Conservation (phyloP, 139 green algal species). For the Spirogloea muscicola region DNA sequence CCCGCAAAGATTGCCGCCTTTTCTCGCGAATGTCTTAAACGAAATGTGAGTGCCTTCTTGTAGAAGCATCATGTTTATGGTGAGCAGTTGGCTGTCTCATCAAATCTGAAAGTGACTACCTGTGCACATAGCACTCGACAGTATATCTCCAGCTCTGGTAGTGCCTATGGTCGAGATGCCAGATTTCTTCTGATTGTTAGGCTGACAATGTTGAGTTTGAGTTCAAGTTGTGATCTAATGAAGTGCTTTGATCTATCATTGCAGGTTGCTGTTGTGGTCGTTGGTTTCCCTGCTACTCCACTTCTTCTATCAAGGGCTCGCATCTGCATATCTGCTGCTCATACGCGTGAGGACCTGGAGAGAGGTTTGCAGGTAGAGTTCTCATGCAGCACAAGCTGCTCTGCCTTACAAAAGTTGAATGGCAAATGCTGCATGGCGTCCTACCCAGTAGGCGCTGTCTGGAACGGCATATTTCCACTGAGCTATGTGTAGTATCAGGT, state of each 20-base stretch:
- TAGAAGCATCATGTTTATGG: background rate
- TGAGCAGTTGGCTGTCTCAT: background rate
- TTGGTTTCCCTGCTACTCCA: conserved; percentile 93
- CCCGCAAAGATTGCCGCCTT: conserved; percentile 75
- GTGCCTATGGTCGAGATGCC: too few relatives aligned
- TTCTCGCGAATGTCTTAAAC: conserved; percentile 67
- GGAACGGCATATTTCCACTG: background rate
- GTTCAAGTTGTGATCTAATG: background rate
- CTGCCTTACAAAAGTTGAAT: too few relatives aligned
- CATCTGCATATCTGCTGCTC: conserved; percentile 90
- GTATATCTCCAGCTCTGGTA: too few relatives aligned
- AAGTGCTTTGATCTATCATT: background rate
- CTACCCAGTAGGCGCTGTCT: too few relatives aligned
- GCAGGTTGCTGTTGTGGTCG: conserved; percentile 86
- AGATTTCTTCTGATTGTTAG: background rate
- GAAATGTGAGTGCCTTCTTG: conserved; percentile 30
- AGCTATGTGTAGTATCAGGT: background rate
- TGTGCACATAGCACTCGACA: background rate
- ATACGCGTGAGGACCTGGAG: conserved; percentile 86
- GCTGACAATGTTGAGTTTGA: background rate
- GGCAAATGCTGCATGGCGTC: too few relatives aligned
- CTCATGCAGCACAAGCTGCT: background rate
- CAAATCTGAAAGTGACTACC: background rate
- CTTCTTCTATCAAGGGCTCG: conserved; percentile 76
- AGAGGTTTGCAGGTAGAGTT: conserved; percentile 68